Conservation (phyloP, 306 rosid species). For the Sicyos baderoa region DNA sequence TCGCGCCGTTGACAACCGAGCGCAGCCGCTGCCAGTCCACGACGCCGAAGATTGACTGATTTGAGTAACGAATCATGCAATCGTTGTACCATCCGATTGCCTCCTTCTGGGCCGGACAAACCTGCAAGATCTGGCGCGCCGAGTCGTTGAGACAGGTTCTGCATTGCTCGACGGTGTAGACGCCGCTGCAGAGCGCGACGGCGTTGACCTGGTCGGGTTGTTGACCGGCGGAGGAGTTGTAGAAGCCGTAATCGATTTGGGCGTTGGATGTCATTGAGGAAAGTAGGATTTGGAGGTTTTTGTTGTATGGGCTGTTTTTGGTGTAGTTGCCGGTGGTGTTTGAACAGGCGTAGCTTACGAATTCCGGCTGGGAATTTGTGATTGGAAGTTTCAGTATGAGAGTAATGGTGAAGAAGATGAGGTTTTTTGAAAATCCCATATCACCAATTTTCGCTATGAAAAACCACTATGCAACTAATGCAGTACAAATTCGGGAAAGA, state of each 20-base stretch:
- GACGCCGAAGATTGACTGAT: slow-evolving; percentile 7
- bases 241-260: not conserved
- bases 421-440: not conserved
- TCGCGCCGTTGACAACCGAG: accelerated
- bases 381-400: not conserved
- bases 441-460: not conserved
- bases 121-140: not conserved
- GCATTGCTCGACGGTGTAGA: not conserved
- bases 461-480: no score
- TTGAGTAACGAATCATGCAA: slow-evolving; percentile 23
- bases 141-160: not conserved
- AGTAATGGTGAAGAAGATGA: not conserved
- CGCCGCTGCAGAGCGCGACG: not conserved
- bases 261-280: slow-evolving; percentile 3
- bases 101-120: slow-evolving; percentile 21
- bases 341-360: not conserved
- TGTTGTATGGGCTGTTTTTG: not conserved
- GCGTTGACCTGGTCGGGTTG: not conserved
- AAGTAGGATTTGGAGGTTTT: not conserved
- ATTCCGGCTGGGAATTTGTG: not conserved
- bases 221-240: not conserved
- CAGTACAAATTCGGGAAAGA: no score
- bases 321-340: not conserved
- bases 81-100: slow-evolving; percentile 15
- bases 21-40: not conserved